Conservation (phyloP, 352 stramenopile genomes). For the Pseudoperonospora humuli region DNA sequence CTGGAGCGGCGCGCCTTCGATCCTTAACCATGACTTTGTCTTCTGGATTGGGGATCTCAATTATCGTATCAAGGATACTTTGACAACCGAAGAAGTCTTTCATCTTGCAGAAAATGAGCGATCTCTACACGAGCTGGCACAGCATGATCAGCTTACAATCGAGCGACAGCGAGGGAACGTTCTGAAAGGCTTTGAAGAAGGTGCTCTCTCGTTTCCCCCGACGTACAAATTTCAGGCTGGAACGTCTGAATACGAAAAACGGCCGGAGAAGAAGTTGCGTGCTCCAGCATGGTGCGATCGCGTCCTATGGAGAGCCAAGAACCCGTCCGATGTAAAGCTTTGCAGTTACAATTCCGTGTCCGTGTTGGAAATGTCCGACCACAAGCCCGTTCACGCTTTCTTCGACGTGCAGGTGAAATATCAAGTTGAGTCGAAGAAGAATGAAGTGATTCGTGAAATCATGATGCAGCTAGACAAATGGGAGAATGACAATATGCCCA, state of each 20-base stretch:
- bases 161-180: slow-evolving; percentile 68
- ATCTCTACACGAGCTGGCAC: slow-evolving; percentile 30
- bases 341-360: slow-evolving; percentile 85
- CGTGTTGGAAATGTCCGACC: slow-evolving; percentile 94
- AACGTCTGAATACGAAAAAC: slow-evolving; percentile 93
- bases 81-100: slow-evolving; percentile 74
- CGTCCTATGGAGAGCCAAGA: slow-evolving; percentile 75
- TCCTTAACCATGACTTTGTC: slow-evolving; percentile 97
- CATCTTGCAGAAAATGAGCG: slow-evolving; percentile 34
- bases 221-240: slow-evolving; percentile 98
- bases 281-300: slow-evolving; percentile 95
- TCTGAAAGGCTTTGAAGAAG: slow-evolving; percentile 88
- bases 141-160: slow-evolving; percentile 55
- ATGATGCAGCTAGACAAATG: slow-evolving; percentile 92
- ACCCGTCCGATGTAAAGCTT: slow-evolving; percentile 39
- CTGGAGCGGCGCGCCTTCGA: slow-evolving; percentile 49
- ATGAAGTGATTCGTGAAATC: slow-evolving; percentile 89
- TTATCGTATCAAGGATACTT: slow-evolving; percentile 81
- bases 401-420: slow-evolving; percentile 91
- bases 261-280: slow-evolving; percentile 97
- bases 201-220: slow-evolving; percentile 85
- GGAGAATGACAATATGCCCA: slow-evolving; percentile 94
- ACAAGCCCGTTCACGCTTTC: slow-evolving; percentile 95
- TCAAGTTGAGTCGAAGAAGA: slow-evolving; percentile 87
- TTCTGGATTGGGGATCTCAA: slow-evolving; percentile 95